Base-by-base conservation (phyloP, 2,329 filamentous ascomycete species). In the Penicillium sp. region DNA sequence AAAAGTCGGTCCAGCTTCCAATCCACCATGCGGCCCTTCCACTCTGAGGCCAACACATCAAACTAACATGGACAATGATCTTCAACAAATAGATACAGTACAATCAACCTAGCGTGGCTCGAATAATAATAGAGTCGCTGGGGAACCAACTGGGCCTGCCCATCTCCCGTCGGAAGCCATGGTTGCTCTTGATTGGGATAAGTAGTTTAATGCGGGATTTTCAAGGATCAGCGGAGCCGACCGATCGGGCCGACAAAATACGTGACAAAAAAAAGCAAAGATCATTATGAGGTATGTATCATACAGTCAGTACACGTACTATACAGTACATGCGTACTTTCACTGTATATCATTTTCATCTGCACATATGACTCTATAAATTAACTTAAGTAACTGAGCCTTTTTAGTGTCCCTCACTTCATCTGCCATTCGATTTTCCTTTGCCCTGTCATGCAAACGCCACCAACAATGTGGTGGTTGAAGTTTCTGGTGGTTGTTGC, bases 381-480 rank as follows among this genome's bases (percentile, higher is more conserved):
- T 49, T 30, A 49, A 30, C 28, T 49, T 28, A 49, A 49, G 45
- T 49, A 26, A 17, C 22, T 24, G 17, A 17, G 6, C 26, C 45
- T 30, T 49, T 30, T 17, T 26, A n/a, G 30, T 17, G 45, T 28
- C 45, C 15, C 26, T 49, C 24, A 5, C 45, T 49, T 15, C 45
- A 49, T 49, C 22, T n/a, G 22, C 10, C 45, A 15, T 49, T 30
- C n/a, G 24, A 38, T 58, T 28, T 9, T 40, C n/a, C 24, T 53
- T 49, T 10, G 7, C 38, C n/a, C 47, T 28, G 30, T 58, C 49
- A 53, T 45, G 42, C 59, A 59, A 61, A 59, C 59, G 59, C 56
- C 59, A 61, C 55, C 13, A 4, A 53, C n/a, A 58, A 61, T 61
- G 59, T 42, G 59, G 54, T 61, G 45, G 55, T 54, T 42, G 59